Percentiles rank a stretch among this genome's conserved stretches.
Conservation (phyloP, 208 protist species). For the Leishmania turanica region DNA sequence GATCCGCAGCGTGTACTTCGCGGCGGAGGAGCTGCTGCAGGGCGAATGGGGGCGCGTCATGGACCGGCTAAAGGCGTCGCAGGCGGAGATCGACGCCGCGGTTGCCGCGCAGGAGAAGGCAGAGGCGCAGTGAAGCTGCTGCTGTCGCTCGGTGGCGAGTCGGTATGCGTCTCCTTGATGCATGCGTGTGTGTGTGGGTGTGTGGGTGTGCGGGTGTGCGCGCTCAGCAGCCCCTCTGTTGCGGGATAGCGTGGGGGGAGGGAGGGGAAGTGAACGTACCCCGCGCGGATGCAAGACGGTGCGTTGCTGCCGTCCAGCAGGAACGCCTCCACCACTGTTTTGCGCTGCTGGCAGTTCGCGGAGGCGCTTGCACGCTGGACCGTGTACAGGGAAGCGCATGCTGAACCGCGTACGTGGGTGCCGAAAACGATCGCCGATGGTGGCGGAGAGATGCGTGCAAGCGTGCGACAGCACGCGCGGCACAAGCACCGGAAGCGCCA, state of each 20-base stretch:
- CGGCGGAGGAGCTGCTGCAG: constrained; percentile 63
- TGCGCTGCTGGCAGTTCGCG: too few species aligned
- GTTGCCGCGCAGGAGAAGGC: constrained; percentile 16
- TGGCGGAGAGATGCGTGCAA: background rate
- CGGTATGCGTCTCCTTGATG: background rate
- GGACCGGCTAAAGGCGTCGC: constrained; percentile 29
- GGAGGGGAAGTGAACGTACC: too few species aligned
- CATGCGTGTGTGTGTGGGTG: background rate
- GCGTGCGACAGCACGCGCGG: too few species aligned
- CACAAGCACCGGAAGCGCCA: background rate
- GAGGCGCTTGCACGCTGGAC: too few species aligned
- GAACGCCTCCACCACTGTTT: too few species aligned
- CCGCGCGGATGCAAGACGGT: too few species aligned
- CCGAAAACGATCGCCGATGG: too few species aligned
- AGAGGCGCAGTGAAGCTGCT: background rate
- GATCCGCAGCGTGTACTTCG: constrained; percentile 77
- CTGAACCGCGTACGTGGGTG: too few species aligned
- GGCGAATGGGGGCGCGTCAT: constrained; percentile 68
- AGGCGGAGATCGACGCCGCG: constrained; percentile 33
- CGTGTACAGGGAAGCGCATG: too few species aligned
- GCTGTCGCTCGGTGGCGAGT: too few species aligned
- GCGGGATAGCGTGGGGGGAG: too few species aligned
- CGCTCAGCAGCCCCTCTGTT: background rate
- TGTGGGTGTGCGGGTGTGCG: background rate
- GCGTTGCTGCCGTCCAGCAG: too few species aligned